Conservation (phyloP, 208 protist species). For the Crithidia brevicula region DNA sequence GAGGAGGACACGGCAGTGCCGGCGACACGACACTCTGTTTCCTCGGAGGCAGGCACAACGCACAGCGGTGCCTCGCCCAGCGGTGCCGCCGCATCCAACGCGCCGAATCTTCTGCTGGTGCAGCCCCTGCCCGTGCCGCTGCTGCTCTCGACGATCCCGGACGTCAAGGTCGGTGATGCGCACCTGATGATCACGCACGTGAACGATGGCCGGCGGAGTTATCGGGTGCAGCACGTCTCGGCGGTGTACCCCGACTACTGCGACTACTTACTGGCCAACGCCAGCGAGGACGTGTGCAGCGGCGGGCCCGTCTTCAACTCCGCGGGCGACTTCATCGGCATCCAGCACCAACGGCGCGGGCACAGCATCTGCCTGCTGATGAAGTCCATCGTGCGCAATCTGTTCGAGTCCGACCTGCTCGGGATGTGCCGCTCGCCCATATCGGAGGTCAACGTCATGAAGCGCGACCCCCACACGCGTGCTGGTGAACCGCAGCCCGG, state of each 20-base stretch:
- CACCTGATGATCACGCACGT: constrained; percentile 86
- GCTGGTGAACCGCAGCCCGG: neutral
- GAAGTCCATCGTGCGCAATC: constrained; percentile 68
- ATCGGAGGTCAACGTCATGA: constrained; percentile 32
- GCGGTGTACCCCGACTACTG: constrained; percentile 72
- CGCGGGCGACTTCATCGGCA: constrained; percentile 82
- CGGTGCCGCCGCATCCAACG: neutral
- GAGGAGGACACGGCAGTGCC: neutral
- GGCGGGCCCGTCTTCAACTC: constrained; percentile 83
- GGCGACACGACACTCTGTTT: neutral
- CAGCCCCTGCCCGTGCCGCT: constrained; percentile 80
- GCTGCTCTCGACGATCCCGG: constrained; percentile 64
- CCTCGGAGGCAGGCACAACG: neutral
- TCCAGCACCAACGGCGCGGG: constrained; percentile 71
- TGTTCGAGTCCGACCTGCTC: constrained; percentile 72
- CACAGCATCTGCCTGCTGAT: constrained; percentile 70
- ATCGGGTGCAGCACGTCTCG: constrained; percentile 64
- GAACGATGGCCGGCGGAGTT: constrained; percentile 46
- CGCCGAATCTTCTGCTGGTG: constrained; percentile 39
- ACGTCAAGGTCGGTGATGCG: constrained; percentile 57
- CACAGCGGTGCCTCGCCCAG: neutral
- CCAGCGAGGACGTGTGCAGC: constrained; percentile 52
- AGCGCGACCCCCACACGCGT: constrained; percentile 12
- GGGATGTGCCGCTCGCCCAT: constrained; percentile 79
- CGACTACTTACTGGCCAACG: constrained; percentile 58